Evolutionary conservation across 2,329 filamentous ascomycete species (phyloP).

Genomic region (Phyllosticta citrichinensis): DNA sequence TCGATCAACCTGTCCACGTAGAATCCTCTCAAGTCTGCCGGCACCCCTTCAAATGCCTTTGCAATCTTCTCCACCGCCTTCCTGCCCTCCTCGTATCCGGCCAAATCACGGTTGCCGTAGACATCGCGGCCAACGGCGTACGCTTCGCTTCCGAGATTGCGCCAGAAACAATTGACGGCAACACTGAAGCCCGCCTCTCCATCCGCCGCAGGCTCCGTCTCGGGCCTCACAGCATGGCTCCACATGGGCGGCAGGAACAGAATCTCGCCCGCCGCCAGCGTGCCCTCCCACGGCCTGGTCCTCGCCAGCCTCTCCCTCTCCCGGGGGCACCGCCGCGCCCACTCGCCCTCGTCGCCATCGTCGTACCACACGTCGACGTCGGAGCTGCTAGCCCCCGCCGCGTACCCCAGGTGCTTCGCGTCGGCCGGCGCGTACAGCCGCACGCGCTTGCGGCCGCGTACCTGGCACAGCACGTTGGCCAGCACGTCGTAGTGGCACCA

Average conservation of each 20-base stretch:
- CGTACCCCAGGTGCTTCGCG: slow-evolving; percentile 58
- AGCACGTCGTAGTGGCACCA: slow-evolving; percentile 92
- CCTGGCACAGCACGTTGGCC: slow-evolving; percentile 77
- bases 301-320: background rate
- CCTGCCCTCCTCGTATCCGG: slow-evolving; percentile 73
- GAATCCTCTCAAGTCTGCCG: slow-evolving; percentile 58
- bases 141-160: slow-evolving; percentile 48
- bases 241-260: slow-evolving; percentile 76
- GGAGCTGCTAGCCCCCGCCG: slow-evolving; percentile 71
- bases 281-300: slow-evolving; percentile 55
- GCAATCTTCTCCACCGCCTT: slow-evolving; percentile 59
- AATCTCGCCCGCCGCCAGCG: slow-evolving; percentile 61
- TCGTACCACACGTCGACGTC: slow-evolving; percentile 57
- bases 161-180: slow-evolving; percentile 86
- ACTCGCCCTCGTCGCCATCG: slow-evolving; percentile 15
- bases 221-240: slow-evolving; percentile 61
- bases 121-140: slow-evolving; percentile 72
- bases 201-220: slow-evolving; percentile 4
- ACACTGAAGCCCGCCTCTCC: slow-evolving; percentile 45
- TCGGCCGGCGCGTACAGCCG: slow-evolving; percentile 72
- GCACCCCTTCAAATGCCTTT: slow-evolving; percentile 54
- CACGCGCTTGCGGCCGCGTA: slow-evolving; percentile 62
- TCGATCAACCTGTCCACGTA: slow-evolving; percentile 63
- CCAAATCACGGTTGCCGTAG: slow-evolving; percentile 78
- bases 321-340: background rate